A percentile compares a stretch with the other conserved stretches of the same genome.
These are phyloP conservation scores for Symbiodinium natans DNA, from an alignment of 73 alveolate genomes.

Conservation along the genomic window DNA sequence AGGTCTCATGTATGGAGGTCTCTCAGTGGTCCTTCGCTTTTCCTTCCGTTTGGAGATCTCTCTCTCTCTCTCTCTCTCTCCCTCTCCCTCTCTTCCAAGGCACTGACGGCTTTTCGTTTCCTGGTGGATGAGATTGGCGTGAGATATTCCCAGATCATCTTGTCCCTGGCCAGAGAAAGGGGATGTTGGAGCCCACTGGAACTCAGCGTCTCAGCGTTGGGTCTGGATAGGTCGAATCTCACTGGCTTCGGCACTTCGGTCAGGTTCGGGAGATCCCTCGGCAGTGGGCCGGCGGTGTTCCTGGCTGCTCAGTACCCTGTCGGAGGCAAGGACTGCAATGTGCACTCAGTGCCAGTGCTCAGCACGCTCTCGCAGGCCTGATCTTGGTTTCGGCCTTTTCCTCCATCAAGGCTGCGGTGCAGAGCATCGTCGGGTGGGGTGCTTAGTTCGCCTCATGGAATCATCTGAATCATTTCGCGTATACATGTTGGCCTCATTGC, in stretches of 20 bases:
- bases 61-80: no score
- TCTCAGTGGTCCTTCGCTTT: no score
- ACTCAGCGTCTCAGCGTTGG: no score
- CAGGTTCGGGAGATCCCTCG: conserved; percentile 6
- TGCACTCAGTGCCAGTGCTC: no score
- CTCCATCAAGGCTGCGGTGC: conserved; percentile 96
- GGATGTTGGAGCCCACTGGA: no score
- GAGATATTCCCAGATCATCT: conserved; percentile 95
- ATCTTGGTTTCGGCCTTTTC: conserved; percentile 96
- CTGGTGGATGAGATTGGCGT: conserved; percentile 93
- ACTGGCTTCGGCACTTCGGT: not conserved
- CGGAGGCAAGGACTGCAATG: conserved; percentile 94
- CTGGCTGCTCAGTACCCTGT: conserved; percentile 95
- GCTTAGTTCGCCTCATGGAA: not conserved
- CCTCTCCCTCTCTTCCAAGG: no score
- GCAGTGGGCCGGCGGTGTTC: conserved; percentile 93
- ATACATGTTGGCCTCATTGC: no score
- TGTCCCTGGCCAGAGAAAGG: no score
- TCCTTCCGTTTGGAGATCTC: no score
- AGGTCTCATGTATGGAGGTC: no score
- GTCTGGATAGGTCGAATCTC: no score
- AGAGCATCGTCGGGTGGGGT: conserved; percentile 95
- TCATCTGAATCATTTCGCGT: no score
- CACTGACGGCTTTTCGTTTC: conserved; percentile 95
- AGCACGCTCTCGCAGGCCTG: conserved; percentile 43